Evolutionary conservation across 129 eudicot species (phyloP), one percentile per base, ranked within the genome.

Genomic region (Solidago caesia): DNA sequence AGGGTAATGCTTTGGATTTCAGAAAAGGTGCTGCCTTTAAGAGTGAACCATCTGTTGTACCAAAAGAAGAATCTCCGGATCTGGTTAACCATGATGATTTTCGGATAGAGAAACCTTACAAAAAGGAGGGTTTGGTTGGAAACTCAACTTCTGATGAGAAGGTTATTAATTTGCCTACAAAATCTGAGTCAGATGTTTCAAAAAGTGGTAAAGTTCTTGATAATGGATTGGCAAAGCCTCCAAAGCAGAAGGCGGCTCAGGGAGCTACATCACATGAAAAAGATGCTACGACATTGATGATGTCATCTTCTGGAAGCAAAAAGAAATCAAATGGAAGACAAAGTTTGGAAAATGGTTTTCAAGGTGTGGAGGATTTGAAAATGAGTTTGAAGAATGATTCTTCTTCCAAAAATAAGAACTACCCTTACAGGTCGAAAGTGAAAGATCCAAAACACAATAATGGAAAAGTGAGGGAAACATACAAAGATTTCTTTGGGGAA

Each of bases 401-500:
- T 62, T 80, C 75, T 76, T 39, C 80, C 55, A 92, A 86, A 83
- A 80, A 59, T 71, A 83, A 70, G 72, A 89, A 68, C 75, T 60
- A 67, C 62, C 43, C 79, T 60, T 13, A 57, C 27, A 29, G 66
- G 43, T 77, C 82, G 13, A 84, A 82, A 84, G 73, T 67, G 46
- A 88, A 61, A 64, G 84, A 81, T 63, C 48, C 10, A 44, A 81
- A 70, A 61, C 79, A 78, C 77, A 88, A 79, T 60, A 57, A 27
- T 53, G 84, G 66, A 11, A 88, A 85, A 56, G 84, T 78, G 21
- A 83, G 62, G 63, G 89, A 83, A 68, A 88, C 81, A 60, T 94
- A 94, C 56, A 82, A 70, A 71, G 99, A 90, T 63, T 87, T 94
- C 64, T 94, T 90, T 78, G 97, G 99, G 69, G 99, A 94, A n/a